These are phyloP conservation scores for Saccharomycopsis schoenii DNA, from an alignment of 805 yeast genomes.

Conservation along the genomic window DNA sequence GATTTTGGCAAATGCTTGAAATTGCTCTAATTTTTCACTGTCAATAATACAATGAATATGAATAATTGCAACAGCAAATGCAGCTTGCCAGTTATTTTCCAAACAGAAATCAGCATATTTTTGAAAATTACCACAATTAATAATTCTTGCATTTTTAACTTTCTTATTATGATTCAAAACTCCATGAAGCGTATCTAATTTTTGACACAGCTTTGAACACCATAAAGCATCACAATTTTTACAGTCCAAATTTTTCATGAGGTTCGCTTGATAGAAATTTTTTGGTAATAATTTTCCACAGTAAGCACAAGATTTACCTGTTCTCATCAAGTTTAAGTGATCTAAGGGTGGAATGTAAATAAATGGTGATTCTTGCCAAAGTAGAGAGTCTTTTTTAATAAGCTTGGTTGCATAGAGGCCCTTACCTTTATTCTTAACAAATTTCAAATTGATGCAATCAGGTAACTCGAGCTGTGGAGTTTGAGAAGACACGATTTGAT, in stretches of 20 bases:
- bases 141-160: slow-evolving; percentile 28
- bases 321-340: slow-evolving; percentile 44
- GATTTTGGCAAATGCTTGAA: slow-evolving; percentile 56
- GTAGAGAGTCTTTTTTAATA: slow-evolving; percentile 38
- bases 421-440: slow-evolving; percentile 49
- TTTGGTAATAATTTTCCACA: slow-evolving; percentile 50
- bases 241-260: slow-evolving; percentile 42
- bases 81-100: slow-evolving; percentile 58
- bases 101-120: slow-evolving; percentile 51
- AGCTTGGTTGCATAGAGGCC: slow-evolving; percentile 44
- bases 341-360: slow-evolving; percentile 60
- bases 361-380: slow-evolving; percentile 60
- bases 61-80: slow-evolving; percentile 52
- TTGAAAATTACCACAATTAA: slow-evolving; percentile 41
- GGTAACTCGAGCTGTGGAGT: slow-evolving; percentile 36
- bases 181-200: slow-evolving; percentile 41
- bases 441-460: slow-evolving; percentile 33
- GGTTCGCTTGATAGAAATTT: slow-evolving; percentile 17
- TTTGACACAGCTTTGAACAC: slow-evolving; percentile 60
- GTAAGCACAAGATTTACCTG: slow-evolving; percentile 60
- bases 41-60: slow-evolving; percentile 38
- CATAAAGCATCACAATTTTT: slow-evolving; percentile 54
- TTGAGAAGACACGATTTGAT: slow-evolving; percentile 40
- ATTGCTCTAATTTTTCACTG: slow-evolving; percentile 33
- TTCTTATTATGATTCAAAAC: slow-evolving; percentile 43